Conservation (phyloP, 2,329 filamentous ascomycete genomes). For the Domatiomyces catenatus region DNA sequence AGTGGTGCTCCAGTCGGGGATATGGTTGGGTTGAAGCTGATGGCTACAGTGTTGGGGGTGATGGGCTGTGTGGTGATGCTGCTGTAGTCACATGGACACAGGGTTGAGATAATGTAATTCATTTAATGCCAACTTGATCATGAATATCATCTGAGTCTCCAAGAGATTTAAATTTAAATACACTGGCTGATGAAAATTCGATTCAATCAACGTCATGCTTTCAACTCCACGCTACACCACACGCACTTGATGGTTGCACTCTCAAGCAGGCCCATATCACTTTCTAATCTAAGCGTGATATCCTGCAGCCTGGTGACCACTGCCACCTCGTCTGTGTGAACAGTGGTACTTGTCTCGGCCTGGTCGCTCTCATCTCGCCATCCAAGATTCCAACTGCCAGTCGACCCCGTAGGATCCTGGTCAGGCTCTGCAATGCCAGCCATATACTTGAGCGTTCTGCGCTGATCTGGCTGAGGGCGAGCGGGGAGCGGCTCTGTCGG, state of each 20-base stretch:
- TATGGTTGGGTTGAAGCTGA: not conserved
- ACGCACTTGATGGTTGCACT: constrained; percentile 24
- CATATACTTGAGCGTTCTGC: constrained; percentile 5
- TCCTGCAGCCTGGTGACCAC: constrained; percentile 24
- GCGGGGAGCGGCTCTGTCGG: not conserved
- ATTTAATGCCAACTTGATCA: too few relatives aligned
- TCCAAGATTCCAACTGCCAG: constrained; percentile 19
- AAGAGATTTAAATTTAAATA: too few relatives aligned
- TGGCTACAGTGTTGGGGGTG: not conserved
- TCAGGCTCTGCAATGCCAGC: constrained; percentile 8
- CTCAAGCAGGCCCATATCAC: constrained; percentile 30
- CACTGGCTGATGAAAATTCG: too few relatives aligned
- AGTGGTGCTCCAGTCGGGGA: not conserved
- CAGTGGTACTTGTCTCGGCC: constrained; percentile 4
- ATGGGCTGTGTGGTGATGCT: not conserved
- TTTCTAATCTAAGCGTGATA: constrained; percentile 28
- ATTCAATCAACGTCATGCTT: not conserved
- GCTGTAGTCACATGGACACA: not conserved
- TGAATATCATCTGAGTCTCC: too few relatives aligned
- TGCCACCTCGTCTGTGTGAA: constrained; percentile 18
- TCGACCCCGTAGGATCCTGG: constrained; percentile 13
- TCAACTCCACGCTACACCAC: constrained; percentile 6
- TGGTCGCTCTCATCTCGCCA: constrained; percentile 17
- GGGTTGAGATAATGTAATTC: too few relatives aligned
- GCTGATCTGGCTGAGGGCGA: not conserved